Conservation (phyloP, 2,329 filamentous ascomycete species). For the Diaporthe longicolla region DNA sequence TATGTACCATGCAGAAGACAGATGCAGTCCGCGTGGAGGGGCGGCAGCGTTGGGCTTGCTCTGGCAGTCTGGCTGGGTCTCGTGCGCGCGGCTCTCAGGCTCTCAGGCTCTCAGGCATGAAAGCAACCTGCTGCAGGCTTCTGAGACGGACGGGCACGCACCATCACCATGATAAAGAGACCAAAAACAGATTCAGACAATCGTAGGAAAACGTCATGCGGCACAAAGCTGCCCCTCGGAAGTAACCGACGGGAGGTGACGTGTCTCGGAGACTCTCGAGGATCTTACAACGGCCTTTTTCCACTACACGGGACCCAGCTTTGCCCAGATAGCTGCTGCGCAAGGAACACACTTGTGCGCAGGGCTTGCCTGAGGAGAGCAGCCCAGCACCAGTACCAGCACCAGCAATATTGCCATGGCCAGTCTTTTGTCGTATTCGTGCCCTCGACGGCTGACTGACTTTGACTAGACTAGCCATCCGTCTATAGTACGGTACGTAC, state of each 20-base stretch:
- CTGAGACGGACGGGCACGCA: constrained; percentile 26
- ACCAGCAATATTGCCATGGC: not conserved
- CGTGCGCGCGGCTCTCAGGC: constrained; percentile 17
- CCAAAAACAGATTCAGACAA: not conserved
- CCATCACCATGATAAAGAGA: not conserved
- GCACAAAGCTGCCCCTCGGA: constrained; percentile 23
- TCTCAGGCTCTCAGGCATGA: constrained; percentile 1
- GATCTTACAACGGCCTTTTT: not conserved
- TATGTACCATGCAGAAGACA: not conserved
- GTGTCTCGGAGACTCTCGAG: constrained; percentile 27
- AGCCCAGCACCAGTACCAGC: not conserved
- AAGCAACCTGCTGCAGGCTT: not conserved
- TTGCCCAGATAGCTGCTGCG: not conserved
- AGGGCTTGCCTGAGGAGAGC: not conserved
- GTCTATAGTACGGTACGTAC: not conserved
- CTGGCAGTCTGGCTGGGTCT: not conserved
- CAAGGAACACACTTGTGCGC: not conserved
- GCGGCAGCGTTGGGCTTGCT: not conserved
- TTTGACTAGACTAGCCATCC: not conserved
- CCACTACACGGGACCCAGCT: not conserved
- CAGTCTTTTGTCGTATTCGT: constrained; percentile 9
- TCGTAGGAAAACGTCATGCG: constrained; percentile 19
- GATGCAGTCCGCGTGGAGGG: not conserved
- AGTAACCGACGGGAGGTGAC: constrained; percentile 36
- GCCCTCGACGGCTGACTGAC: not conserved